A percentile compares a stretch with the other conserved stretches of the same genome.
Evolutionary conservation across 148 eudicot species (phyloP).

Genomic region (Pouteria glomerata): DNA sequence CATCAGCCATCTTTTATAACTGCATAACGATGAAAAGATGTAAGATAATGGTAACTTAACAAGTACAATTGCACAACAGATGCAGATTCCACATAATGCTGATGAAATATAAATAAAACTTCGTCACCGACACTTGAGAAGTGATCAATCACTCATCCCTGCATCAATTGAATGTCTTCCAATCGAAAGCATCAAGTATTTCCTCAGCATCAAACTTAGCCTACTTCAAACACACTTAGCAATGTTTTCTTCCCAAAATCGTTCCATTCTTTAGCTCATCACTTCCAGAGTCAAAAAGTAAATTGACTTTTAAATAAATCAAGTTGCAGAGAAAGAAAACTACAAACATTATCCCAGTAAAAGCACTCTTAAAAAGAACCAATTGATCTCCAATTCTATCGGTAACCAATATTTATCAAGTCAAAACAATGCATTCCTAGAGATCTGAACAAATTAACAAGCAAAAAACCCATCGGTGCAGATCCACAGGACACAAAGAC

Average conservation of each 20-base stretch:
- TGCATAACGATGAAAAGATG: background rate
- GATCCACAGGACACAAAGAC: background rate
- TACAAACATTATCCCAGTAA: too few species aligned
- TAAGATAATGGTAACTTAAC: background rate
- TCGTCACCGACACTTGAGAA: too few species aligned
- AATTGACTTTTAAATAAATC: background rate
- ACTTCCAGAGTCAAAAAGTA: background rate
- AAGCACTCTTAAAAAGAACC: background rate
- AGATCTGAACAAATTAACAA: background rate
- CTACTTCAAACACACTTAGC: too few species aligned
- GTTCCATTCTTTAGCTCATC: too few species aligned
- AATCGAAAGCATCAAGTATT: too few species aligned
- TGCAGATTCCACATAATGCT: background rate
- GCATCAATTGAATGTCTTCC: background rate
- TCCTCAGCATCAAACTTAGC: too few species aligned
- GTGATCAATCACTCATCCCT: too few species aligned
- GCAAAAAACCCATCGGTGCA: too few species aligned
- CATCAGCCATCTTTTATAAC: slow-evolving; percentile 18
- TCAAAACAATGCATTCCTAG: background rate
- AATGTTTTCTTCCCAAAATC: too few species aligned
- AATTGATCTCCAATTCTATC: too few species aligned
- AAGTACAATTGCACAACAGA: too few species aligned
- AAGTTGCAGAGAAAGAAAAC: background rate
- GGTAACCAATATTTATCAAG: background rate
- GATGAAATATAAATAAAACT: background rate